Evolutionary conservation across 306 rosid genomes (phyloP).

Genomic region (Pyrus bretschneideri): DNA sequence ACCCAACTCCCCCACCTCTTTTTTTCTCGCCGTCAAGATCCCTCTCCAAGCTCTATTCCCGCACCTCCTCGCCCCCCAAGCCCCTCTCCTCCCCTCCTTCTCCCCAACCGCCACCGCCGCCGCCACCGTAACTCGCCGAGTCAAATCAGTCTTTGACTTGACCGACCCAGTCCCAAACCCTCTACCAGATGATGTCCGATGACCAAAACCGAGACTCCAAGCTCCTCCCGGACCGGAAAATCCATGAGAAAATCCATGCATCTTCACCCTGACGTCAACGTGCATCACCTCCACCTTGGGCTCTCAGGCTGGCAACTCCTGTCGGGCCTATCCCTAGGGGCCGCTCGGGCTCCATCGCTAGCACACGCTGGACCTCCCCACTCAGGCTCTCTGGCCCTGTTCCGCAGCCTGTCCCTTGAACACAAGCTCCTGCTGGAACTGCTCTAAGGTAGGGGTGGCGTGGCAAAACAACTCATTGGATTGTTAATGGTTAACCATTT

Average conservation of each 20-base stretch:
- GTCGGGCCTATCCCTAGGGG: too few species aligned
- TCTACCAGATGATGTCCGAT: conserved; percentile 70
- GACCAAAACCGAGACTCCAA: conserved; percentile 39
- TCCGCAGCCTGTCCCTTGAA: too few species aligned
- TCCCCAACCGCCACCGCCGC: neutral
- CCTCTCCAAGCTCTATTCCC: conserved; percentile 31
- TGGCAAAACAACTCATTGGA: too few species aligned
- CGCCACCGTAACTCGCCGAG: neutral
- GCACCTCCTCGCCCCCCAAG: conserved; percentile 29
- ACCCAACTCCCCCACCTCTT: neutral
- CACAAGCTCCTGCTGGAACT: too few species aligned
- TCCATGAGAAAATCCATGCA: conserved; percentile 11
- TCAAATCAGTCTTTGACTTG: conserved; percentile 14
- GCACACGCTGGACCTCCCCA: too few species aligned
- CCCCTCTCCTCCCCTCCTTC: conserved; percentile 37
- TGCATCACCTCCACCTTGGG: too few species aligned
- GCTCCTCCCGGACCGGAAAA: conserved; percentile 31
- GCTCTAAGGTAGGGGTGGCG: too few species aligned
- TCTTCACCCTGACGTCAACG: too few species aligned
- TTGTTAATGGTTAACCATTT: too few species aligned
- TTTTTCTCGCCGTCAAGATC: conserved; percentile 61
- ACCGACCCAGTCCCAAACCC: conserved; percentile 43
- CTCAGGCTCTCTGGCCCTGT: too few species aligned
- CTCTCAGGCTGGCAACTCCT: too few species aligned
- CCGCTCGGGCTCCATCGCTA: too few species aligned